Base-by-base conservation (phyloP, 1,284 basidiomycete genomes). In the Cutaneotrichosporon cavernicola region DNA sequence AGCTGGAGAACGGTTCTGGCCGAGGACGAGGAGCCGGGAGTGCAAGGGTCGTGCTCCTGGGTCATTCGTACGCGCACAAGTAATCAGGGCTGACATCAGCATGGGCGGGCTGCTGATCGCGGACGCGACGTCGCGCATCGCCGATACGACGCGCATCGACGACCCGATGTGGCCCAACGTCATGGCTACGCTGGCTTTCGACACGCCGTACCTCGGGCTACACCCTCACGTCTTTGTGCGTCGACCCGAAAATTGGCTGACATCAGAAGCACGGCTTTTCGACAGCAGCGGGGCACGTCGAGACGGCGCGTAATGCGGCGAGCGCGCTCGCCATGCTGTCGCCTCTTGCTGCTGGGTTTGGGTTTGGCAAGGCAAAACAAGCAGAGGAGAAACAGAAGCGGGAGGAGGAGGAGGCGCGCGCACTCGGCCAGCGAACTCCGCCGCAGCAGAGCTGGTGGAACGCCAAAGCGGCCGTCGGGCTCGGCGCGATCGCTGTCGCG, bases 121-220 rank as follows among this genome's bases (percentile, higher is more conserved):
- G 2, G 94, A 97, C 72, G 86, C 91, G 1, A 81, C 93, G 26
- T 81, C 90, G 31, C 89, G 88, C 69, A 90, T 96, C 66, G 83
- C 87, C 22, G 82, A 50, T 18, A 74, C 71, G 58, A 76, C 75
- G 0, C 67, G 73, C 31, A 55, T 60, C 31, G 75, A 68, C 1
- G 74, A 74, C 47, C 69, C 71, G n/a, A 72, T 76, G 66, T 81
- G 80, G 80, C 80, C 80, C 1, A 72, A 72, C 21, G 69, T 81
- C 10, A 73, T 81, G 1, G 76, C 73, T 0, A 68, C 79, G 7
- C 61, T 79, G 13, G 90, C 94, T 1, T 97, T 90, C 74, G 95
- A 97, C 74, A 96, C 95, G 1, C 95, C 93, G 90, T 95, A 90
- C 77, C 85, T 91, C 31, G 92, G 92, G 13, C 82, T 97, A 11